These are phyloP conservation scores for Pseudocohnilembus persalinus DNA, from an alignment of 169 alveolate species.

Conservation along the genomic window DNA sequence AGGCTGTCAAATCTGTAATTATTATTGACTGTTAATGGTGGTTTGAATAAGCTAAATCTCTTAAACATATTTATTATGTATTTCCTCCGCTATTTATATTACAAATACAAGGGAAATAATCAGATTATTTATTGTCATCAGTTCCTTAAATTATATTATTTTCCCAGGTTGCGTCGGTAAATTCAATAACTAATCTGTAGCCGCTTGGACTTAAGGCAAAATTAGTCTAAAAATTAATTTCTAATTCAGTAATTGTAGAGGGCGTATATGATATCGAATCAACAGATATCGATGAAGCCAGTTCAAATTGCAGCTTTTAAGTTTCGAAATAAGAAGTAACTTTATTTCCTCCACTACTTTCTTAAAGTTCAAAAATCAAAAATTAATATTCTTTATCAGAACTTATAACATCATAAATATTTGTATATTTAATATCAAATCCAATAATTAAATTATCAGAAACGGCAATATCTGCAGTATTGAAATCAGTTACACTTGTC, in stretches of 20 bases:
- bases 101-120: background rate
- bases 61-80: background rate
- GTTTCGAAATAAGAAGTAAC: too few relatives aligned
- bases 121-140: background rate
- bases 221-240: background rate
- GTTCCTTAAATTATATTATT: background rate
- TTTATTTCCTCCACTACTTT: too few relatives aligned
- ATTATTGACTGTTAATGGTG: background rate
- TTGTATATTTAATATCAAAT: too few relatives aligned
- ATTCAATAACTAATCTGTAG: background rate
- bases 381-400: too few relatives aligned
- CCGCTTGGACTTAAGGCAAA: background rate
- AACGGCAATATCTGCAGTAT: too few relatives aligned
- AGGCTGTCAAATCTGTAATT: background rate
- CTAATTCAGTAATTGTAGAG: background rate
- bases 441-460: too few relatives aligned
- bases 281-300: background rate
- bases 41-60: background rate
- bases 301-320: background rate
- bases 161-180: background rate
- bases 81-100: background rate
- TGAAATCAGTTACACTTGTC: too few relatives aligned
- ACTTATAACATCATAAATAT: too few relatives aligned
- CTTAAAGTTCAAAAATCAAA: too few relatives aligned
- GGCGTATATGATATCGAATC: background rate